Evolutionary conservation across 2,329 filamentous ascomycete species (phyloP).

Genomic region (Colletotrichum salicis): DNA sequence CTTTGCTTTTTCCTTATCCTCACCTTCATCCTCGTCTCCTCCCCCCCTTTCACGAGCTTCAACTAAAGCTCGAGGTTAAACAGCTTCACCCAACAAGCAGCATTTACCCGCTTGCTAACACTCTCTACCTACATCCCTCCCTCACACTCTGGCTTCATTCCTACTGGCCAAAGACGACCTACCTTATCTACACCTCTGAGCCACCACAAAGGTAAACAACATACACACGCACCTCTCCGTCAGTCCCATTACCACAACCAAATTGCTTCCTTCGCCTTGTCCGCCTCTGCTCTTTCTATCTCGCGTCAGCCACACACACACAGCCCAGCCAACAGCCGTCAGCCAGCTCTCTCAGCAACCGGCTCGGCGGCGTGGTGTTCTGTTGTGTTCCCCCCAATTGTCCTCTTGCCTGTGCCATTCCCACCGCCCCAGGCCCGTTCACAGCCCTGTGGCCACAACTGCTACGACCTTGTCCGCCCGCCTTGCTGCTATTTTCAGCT

Average conservation of each 20-base stretch:
- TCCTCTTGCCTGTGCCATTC: background rate
- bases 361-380: conserved; percentile 2
- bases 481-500: conserved; percentile 34
- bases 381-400: background rate
- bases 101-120: background rate
- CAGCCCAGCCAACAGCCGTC: background rate
- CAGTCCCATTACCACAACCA: background rate
- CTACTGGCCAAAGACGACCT: background rate
- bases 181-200: conserved; percentile 5
- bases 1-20: conserved; percentile 14
- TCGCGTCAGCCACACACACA: conserved; percentile 3
- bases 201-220: background rate
- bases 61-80: background rate
- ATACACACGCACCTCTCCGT: background rate
- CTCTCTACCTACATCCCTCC: background rate
- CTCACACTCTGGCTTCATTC: conserved; percentile 11
- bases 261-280: background rate
- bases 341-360: background rate
- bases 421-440: background rate
- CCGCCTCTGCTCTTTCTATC: background rate
- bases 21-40: background rate
- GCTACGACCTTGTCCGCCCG: conserved; percentile 2
- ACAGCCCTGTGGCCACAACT: conserved; percentile 27
- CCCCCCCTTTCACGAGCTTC: conserved; percentile 1
- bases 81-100: background rate